Percentiles rank a stretch among this genome's conserved stretches.
Conservation (phyloP, 495 filamentous ascomycete genomes). For the Annulohypoxylon bovei region DNA sequence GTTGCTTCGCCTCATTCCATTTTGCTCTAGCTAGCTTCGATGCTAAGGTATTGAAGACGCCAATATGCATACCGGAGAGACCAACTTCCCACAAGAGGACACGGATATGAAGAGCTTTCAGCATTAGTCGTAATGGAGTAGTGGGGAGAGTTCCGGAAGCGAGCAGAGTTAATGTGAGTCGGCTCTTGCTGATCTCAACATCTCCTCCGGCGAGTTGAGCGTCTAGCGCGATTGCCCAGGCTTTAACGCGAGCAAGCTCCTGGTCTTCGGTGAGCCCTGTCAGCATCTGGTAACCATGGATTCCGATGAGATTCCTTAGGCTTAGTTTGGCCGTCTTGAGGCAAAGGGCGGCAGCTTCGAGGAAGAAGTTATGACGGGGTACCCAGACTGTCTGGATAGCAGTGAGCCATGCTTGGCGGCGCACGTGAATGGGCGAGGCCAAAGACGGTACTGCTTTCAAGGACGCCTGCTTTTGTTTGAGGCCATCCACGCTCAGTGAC, state of each 20-base stretch:
- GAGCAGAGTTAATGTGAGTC: slow-evolving; percentile 85
- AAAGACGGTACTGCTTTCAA: slow-evolving; percentile 70
- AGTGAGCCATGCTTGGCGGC: slow-evolving; percentile 91
- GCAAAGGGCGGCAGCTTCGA: slow-evolving; percentile 82
- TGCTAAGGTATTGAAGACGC: slow-evolving; percentile 70
- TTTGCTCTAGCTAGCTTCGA: slow-evolving; percentile 74
- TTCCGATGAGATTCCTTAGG: slow-evolving; percentile 79
- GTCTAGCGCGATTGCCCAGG: slow-evolving; percentile 94
- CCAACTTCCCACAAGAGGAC: slow-evolving; percentile 85
- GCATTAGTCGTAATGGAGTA: slow-evolving; percentile 86
- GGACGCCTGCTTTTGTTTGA: slow-evolving; percentile 50
- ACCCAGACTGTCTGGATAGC: slow-evolving; percentile 95
- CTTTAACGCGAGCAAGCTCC: slow-evolving; percentile 86
- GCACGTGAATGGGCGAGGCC: slow-evolving; percentile 84
- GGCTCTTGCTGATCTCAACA: slow-evolving; percentile 85
- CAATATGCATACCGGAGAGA: slow-evolving; percentile 68
- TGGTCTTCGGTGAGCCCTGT: slow-evolving; percentile 86
- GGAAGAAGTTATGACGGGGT: slow-evolving; percentile 84
- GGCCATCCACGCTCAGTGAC: slow-evolving; percentile 54
- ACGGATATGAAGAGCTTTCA: slow-evolving; percentile 90
- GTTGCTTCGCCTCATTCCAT: slow-evolving; percentile 80
- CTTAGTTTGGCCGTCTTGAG: slow-evolving; percentile 84
- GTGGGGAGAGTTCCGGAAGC: slow-evolving; percentile 88
- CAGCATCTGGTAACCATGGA: slow-evolving; percentile 75
- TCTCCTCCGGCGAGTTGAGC: slow-evolving; percentile 96